Base-by-base conservation (phyloP, 2,329 filamentous ascomycete species). In the Balansia obtecta region DNA sequence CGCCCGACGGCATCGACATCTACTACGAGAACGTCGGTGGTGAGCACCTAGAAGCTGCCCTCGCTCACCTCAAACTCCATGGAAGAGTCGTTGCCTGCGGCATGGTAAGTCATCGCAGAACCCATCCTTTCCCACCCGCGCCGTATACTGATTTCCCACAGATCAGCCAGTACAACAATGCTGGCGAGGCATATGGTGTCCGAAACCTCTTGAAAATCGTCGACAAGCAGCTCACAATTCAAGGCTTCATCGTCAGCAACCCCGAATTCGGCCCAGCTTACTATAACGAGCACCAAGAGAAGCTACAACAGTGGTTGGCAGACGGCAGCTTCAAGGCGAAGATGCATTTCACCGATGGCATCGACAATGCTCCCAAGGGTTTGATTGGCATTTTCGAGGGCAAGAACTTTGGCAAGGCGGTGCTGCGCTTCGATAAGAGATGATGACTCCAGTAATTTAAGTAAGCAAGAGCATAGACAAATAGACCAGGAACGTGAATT, bases 381-480 rank as follows among this genome's bases (percentile, higher is more conserved):
- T 74, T 94, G 53, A 67, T 91, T 12, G 85, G 81, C 12, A 82
- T 94, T 72, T 74, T 93, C 50, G 65, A 78, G 60, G 88, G 88
- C 45, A 77, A 85, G 67, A 94, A 94, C 71, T 86, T 89, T 68
- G 88, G 88, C 58, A 95, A 95, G 77, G 85, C 87, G 15, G 77
- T 93, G 20, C 61, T 93, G 51, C 48, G 51, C 22, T 51, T 20
- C 38, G 44, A 33, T 38, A 27, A 11, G 30, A 6, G 39, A 18
- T 11, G 4, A 18, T 41, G 13, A 5, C 16, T 6, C 11, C 1
- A 37, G 6, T 12, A 1, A 15, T 37, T 13, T 7, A 7, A 27
- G 27, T 7, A 37, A 37, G 33, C 10, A 11, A 37, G 11, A 37
- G 9, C 34, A 37, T 37, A 37, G 15, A 12, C 5, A 37, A 12